Evolutionary conservation across 257 asterid species (phyloP).

Genomic region (Solanum sitiens): DNA sequence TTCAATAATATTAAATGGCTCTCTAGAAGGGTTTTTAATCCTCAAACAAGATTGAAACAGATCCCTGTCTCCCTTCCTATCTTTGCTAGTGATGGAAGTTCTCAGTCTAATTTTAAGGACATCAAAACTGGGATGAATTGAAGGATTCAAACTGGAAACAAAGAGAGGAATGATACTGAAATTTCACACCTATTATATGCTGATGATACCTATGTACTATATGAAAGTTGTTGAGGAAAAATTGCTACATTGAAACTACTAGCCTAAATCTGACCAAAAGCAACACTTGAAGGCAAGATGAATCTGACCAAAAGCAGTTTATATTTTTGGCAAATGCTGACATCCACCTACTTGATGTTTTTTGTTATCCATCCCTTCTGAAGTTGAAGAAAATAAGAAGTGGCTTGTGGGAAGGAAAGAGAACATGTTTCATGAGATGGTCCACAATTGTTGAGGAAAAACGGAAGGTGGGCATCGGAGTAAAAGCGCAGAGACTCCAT

Average conservation of each 20-base stretch:
- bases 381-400: background rate
- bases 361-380: background rate
- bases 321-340: background rate
- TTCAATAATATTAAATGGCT: background rate
- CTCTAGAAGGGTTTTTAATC: background rate
- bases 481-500: background rate
- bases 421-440: background rate
- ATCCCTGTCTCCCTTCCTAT: background rate
- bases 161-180: background rate
- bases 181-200: background rate
- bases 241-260: background rate
- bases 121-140: background rate
- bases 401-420: background rate
- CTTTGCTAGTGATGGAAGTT: background rate
- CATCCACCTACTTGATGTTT: background rate
- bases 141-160: background rate
- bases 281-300: background rate
- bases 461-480: background rate
- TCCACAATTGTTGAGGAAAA: background rate
- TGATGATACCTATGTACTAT: background rate
- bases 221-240: background rate
- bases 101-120: background rate
- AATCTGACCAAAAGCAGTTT: background rate
- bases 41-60: background rate
- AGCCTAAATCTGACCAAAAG: background rate